These are phyloP conservation scores for Fomitopsis schrenkii DNA, from an alignment of 1,284 basidiomycete species.

Conservation along the genomic window DNA sequence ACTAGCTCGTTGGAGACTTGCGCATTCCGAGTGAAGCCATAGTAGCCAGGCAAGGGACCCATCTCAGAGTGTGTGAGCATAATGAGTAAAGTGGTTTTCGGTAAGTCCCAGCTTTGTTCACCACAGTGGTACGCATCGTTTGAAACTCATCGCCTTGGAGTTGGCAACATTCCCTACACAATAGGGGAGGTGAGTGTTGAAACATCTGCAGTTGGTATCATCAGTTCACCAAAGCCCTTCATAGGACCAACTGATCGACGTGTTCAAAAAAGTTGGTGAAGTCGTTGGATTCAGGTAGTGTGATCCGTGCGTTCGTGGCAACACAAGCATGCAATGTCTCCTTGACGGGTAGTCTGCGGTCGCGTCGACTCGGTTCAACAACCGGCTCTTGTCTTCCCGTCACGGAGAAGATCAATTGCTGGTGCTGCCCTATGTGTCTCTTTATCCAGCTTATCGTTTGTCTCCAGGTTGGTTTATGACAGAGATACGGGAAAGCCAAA, in stretches of 20 bases:
- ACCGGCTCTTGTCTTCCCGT: not conserved
- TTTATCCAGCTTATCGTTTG: not conserved
- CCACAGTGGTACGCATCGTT: not conserved
- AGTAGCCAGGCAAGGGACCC: no score
- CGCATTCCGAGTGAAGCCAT: no score
- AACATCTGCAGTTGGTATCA: not conserved
- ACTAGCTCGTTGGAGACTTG: no score
- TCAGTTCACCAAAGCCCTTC: not conserved
- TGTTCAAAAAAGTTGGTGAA: slow-evolving; percentile 84
- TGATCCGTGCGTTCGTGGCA: not conserved
- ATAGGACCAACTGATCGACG: slow-evolving; percentile 76
- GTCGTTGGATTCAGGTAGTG: slow-evolving; percentile 81
- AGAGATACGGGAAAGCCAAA: slow-evolving; percentile 93
- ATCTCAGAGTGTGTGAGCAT: not conserved
- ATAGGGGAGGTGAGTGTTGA: slow-evolving; percentile 62
- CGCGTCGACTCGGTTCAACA: not conserved
- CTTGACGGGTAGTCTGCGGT: not conserved
- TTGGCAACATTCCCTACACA: slow-evolving; percentile 84
- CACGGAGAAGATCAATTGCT: not conserved
- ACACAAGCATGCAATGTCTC: not conserved
- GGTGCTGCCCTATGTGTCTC: not conserved
- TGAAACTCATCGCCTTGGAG: slow-evolving; percentile 30
- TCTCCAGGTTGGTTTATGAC: slow-evolving; percentile 86
- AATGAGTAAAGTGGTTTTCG: slow-evolving; percentile 52
- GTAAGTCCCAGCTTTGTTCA: slow-evolving; percentile 24